Evolutionary conservation across 345 rosid genomes (phyloP).

Genomic region (Xanthoceras sorbifolium): DNA sequence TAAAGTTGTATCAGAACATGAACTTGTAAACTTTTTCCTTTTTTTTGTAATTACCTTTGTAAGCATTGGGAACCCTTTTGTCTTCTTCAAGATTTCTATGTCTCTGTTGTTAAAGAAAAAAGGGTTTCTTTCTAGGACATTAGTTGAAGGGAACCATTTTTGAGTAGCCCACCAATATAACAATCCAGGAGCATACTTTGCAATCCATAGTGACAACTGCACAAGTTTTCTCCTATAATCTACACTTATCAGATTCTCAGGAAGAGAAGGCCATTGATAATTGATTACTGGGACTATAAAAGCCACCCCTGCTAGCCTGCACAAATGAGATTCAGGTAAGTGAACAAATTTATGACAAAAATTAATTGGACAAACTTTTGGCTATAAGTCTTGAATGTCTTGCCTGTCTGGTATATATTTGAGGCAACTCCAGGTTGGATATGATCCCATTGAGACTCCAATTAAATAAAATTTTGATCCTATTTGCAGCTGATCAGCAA

Average conservation of each 20-base stretch:
- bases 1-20: not conserved
- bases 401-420: conserved; percentile 87
- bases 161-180: conserved; percentile 81
- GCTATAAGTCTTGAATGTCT: not conserved
- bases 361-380: not conserved
- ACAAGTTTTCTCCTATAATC: conserved; percentile 65
- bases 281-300: conserved; percentile 73
- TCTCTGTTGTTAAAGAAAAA: conserved; percentile 64
- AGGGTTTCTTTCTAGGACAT: conserved; percentile 58
- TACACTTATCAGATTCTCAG: conserved; percentile 46
- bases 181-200: conserved; percentile 63
- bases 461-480: conserved; percentile 73
- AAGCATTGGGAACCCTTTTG: conserved; percentile 82
- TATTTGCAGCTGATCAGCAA: conserved; percentile 68
- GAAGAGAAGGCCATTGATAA: conserved; percentile 81
- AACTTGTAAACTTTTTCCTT: not conserved
- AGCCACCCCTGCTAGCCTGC: conserved; percentile 83
- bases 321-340: conserved; percentile 16
- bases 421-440: conserved; percentile 89
- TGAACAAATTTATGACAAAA: conserved; percentile 5
- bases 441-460: conserved; percentile 92
- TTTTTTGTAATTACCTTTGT: conserved; percentile 50
- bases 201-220: conserved; percentile 53
- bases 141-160: conserved; percentile 58
- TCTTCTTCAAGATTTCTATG: conserved; percentile 61